A percentile compares a stretch with the other conserved stretches of the same genome.
Evolutionary conservation across 768 basidiomycete genomes (phyloP).

Genomic region (Podaxis sp.): DNA sequence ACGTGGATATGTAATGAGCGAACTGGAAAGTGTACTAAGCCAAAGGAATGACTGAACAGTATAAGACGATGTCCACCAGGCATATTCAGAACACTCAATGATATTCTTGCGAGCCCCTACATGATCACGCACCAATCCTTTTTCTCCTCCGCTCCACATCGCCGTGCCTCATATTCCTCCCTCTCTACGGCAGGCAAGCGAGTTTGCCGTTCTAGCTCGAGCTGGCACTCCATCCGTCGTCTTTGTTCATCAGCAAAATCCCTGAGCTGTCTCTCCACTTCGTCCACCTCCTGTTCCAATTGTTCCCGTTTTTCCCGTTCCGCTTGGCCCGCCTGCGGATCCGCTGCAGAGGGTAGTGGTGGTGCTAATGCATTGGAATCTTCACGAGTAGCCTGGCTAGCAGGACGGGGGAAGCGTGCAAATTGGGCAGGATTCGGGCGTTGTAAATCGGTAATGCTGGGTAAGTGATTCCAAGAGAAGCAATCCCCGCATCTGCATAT

Average conservation of each 20-base stretch:
- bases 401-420: not conserved
- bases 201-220: too few relatives aligned
- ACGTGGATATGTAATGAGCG: too few relatives aligned
- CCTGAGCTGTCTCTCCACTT: not conserved
- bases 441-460: not conserved
- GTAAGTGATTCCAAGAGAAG: not conserved
- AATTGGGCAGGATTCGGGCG: not conserved
- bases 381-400: not conserved
- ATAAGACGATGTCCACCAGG: too few relatives aligned
- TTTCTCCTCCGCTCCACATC: not conserved
- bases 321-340: not conserved
- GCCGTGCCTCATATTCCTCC: not conserved
- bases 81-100: too few relatives aligned
- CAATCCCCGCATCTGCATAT: not conserved
- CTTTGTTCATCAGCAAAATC: too few relatives aligned
- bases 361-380: not conserved
- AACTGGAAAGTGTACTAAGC: too few relatives aligned
- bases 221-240: too few relatives aligned
- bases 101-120: not conserved
- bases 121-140: constrained; percentile 9
- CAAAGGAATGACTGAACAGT: too few relatives aligned
- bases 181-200: too few relatives aligned
- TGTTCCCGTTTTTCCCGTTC: not conserved
- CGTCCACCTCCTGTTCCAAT: not conserved
- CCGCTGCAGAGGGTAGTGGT: not conserved